Conservation (phyloP, 495 filamentous ascomycete species). For the Hypoxylon fragiforme region DNA sequence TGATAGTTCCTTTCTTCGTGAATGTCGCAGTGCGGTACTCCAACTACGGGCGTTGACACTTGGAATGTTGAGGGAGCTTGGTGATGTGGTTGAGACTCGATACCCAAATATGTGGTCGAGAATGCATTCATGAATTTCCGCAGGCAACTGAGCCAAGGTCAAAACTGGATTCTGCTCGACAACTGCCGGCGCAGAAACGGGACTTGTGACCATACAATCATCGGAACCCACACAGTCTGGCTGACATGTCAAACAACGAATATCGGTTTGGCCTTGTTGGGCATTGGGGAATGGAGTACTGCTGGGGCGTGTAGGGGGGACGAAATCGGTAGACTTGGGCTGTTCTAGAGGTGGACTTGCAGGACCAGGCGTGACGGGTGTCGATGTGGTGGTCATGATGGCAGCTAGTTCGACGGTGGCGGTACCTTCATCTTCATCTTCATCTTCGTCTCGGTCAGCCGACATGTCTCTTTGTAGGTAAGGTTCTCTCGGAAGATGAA, state of each 20-base stretch:
- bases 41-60: constrained; percentile 58
- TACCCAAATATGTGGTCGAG: constrained; percentile 71
- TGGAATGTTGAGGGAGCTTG: constrained; percentile 48
- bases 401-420: constrained; percentile 50
- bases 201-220: constrained; percentile 25
- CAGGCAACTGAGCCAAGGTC: constrained; percentile 60
- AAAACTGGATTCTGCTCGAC: constrained; percentile 37
- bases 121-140: constrained; percentile 72
- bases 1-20: constrained; percentile 65
- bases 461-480: constrained; percentile 33
- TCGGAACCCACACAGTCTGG: constrained; percentile 33
- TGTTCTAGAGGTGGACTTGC: constrained; percentile 55
- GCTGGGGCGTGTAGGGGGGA: constrained; percentile 56
- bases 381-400: constrained; percentile 56
- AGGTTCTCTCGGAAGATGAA: constrained; percentile 32
- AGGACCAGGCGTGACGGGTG: constrained; percentile 56
- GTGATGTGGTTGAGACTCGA: constrained; percentile 59
- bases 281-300: constrained; percentile 61
- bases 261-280: constrained; percentile 47
- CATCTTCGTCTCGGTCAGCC: constrained; percentile 30
- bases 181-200: constrained; percentile 20
- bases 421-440: constrained; percentile 46
- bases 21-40: constrained; percentile 67
- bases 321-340: constrained; percentile 49
- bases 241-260: constrained; percentile 45